Base-by-base conservation (phyloP, 495 filamentous ascomycete species). In the Podospora bellae-mahoneyi region DNA sequence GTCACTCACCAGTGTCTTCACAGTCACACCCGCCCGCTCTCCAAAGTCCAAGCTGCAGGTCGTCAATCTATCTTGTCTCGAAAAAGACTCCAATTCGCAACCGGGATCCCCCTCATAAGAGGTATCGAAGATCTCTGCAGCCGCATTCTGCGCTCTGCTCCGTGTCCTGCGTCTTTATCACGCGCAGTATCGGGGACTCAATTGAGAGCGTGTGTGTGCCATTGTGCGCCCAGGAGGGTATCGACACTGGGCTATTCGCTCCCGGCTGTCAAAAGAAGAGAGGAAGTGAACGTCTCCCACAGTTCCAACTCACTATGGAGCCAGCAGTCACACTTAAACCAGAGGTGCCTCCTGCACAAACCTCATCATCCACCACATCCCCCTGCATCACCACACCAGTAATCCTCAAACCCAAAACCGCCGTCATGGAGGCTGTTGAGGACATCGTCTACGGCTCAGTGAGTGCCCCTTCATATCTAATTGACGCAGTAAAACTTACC, bases 361-460 rank as follows among this genome's bases (percentile, higher is more conserved):
- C 10, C n/a, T 58, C 55, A 58, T 9, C 55, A 9, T 9, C 44
- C 23, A 28, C 59, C 26, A 71, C 66, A 30, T 73, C 48, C 62
- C 72, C 26, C 60, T 27, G 60, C 15, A 28, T 66, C 26, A 44
- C 71, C 13, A 13, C 74, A 15, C 28, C 70, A n/a, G 20, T 67
- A 19, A 67, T 58, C 15, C 53, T 72, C 39, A 69, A 66, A 28
- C 56, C 70, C 27, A 75, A 59, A 63, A 75, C 84, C 64, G 86
- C 88, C 59, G 82, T 83, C 27, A 77, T 89, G 66, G 89, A 92
- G 71, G 89, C 90, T 60, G 72, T 91, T 62, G 92, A 96, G 78
- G 92, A 96, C 74, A 86, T 96, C 62, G 71, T 86, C 59, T 96
- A 91, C 77, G 92, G 92, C 75, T 96, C 92, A 64, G 92, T 94